A percentile compares a stretch with the other conserved stretches of the same genome.
These are phyloP conservation scores for Sphaerobolus stellatus DNA, from an alignment of 1,284 basidiomycete species.

Conservation along the genomic window DNA sequence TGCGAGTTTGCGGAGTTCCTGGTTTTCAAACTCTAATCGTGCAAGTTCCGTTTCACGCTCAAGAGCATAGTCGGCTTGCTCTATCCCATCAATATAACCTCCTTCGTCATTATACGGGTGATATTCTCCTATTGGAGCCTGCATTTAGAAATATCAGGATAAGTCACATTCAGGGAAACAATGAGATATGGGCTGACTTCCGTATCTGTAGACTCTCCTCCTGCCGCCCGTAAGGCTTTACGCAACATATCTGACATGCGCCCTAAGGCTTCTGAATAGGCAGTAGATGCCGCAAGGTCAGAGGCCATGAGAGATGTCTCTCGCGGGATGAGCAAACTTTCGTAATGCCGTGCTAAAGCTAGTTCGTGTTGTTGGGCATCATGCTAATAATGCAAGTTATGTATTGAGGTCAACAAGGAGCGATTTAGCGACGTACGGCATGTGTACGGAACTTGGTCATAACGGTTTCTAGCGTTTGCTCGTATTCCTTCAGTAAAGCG, in stretches of 20 bases:
- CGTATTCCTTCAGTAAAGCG: constrained; percentile 89
- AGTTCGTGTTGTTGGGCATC: constrained; percentile 94
- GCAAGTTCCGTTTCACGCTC: constrained; percentile 86
- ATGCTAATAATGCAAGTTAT: constrained; percentile 52
- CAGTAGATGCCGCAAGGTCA: constrained; percentile 61
- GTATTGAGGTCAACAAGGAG: neutral
- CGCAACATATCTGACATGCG: constrained; percentile 76
- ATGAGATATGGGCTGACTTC: constrained; percentile 24
- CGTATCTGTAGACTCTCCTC: constrained; percentile 57
- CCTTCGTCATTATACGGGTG: constrained; percentile 17
- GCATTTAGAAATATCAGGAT: constrained; percentile 2
- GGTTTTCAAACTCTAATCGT: constrained; percentile 83
- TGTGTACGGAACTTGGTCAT: constrained; percentile 96
- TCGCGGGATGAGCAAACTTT: constrained; percentile 73
- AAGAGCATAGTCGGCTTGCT: constrained; percentile 65
- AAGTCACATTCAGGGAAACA: constrained; percentile 16
- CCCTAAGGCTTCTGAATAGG: constrained; percentile 67
- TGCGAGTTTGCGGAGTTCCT: constrained; percentile 70
- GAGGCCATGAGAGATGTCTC: constrained; percentile 71
- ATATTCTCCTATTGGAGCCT: constrained; percentile 1
- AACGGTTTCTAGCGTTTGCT: constrained; percentile 91
- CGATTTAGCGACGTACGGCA: constrained; percentile 59
- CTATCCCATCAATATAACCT: constrained; percentile 19
- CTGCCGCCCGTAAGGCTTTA: constrained; percentile 66
- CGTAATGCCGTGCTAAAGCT: constrained; percentile 88